Evolutionary conservation across 192 early-diverging fungal species (phyloP).

Genomic region (Haplosporangium gracile): DNA sequence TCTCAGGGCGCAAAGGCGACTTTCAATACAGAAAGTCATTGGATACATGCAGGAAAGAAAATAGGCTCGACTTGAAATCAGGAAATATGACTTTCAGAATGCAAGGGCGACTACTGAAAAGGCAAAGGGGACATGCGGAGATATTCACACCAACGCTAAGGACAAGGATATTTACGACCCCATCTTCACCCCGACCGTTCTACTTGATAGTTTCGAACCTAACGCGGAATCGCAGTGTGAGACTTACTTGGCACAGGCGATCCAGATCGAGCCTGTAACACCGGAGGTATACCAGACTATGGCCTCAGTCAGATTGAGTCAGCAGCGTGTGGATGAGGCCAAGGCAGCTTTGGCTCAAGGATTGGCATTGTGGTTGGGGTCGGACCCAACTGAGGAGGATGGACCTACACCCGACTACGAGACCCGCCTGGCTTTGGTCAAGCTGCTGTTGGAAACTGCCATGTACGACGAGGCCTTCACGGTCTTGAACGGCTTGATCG

Average conservation of each 20-base stretch:
- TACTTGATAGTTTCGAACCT: conserved; percentile 78
- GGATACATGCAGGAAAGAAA: too few relatives aligned
- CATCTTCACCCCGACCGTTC: neutral
- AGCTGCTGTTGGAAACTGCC: conserved; percentile 88
- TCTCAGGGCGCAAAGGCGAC: too few relatives aligned
- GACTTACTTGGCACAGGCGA: conserved; percentile 74
- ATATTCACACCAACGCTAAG: neutral
- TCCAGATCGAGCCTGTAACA: conserved; percentile 75
- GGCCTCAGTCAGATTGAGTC: conserved; percentile 91
- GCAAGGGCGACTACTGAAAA: neutral
- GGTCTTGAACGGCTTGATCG: conserved; percentile 83
- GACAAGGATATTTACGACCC: neutral
- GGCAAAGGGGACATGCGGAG: neutral
- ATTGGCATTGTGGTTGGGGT: conserved; percentile 80
- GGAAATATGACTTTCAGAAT: neutral
- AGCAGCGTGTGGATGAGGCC: conserved; percentile 86
- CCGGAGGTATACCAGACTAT: conserved; percentile 90
- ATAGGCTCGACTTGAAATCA: too few relatives aligned
- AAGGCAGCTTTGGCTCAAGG: conserved; percentile 71
- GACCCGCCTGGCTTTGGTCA: conserved; percentile 84
- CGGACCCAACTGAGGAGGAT: conserved; percentile 63
- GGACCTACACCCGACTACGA: conserved; percentile 83
- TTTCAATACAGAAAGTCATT: too few relatives aligned
- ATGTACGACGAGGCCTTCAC: conserved; percentile 83
- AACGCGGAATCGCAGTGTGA: conserved; percentile 92